Evolutionary conservation across 495 filamentous ascomycete genomes (phyloP).

Genomic region (Aspergillus haitiensis): DNA sequence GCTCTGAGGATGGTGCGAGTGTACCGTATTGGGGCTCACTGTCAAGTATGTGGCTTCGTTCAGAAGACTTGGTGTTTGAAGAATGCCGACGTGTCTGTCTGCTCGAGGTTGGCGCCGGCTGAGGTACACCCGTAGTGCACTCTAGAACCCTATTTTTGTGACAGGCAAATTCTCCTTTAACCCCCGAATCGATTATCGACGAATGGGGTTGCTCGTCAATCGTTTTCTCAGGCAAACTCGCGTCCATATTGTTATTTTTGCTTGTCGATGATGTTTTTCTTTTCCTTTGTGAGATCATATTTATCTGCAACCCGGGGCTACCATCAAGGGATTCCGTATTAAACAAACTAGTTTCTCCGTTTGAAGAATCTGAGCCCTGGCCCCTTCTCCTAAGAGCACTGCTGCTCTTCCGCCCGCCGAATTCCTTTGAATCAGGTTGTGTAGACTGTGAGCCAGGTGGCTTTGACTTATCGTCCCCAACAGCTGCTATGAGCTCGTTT

Average conservation of each 20-base stretch:
- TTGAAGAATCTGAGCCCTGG: conserved; percentile 13
- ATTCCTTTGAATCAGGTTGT: conserved; percentile 26
- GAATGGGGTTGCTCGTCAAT: not conserved
- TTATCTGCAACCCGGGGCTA: conserved; percentile 17
- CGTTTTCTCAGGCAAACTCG: not conserved
- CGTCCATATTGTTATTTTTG: conserved; percentile 11
- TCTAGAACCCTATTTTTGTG: not conserved
- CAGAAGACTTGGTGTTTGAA: conserved; percentile 33
- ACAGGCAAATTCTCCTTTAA: conserved; percentile 7
- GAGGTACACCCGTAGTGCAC: conserved; percentile 6
- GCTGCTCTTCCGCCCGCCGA: conserved; percentile 10
- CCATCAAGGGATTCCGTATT: conserved; percentile 3
- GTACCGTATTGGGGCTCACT: conserved; percentile 9
- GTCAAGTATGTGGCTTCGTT: conserved; percentile 8
- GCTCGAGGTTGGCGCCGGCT: conserved; percentile 19
- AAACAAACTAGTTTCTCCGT: conserved; percentile 10
- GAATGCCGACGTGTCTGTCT: conserved; percentile 42
- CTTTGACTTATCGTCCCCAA: conserved; percentile 51
- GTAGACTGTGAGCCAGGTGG: conserved; percentile 31
- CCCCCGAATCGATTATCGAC: not conserved
- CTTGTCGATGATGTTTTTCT: conserved; percentile 34
- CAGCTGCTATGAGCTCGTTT: conserved; percentile 71
- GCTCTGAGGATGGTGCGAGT: not conserved
- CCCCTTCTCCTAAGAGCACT: conserved; percentile 6
- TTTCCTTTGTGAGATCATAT: conserved; percentile 33